Base-by-base conservation (phyloP, 2,329 filamentous ascomycete species). In the Tolypocladium inflatum region DNA sequence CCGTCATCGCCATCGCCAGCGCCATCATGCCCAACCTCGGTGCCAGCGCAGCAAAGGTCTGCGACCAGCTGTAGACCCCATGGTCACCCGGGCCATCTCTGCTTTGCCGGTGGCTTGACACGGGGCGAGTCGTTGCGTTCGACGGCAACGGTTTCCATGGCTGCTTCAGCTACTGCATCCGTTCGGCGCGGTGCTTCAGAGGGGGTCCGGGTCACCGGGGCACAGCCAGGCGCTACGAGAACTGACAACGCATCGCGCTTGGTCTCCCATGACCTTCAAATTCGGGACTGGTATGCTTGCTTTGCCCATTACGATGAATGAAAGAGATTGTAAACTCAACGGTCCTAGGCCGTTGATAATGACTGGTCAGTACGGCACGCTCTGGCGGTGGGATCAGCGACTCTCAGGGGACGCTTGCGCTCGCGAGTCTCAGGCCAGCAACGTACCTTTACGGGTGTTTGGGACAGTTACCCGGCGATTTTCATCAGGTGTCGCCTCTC, bases 11-110 rank as follows among this genome's bases (percentile, higher is more conserved):
- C 55, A 45, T 26, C 33, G 54, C 17, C 54, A 35, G 23, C 30
- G 51, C 54, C 56, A 43, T 39, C 42, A 21, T 56, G 54, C 54
- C 55, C 57, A 51, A 42, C 35, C 43, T 55, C 55, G 59, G 59
- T 57, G 55, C 59, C 57, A 57, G 45, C 52, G 55, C 59, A 59
- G 43, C 51, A 55, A 41, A 58, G 17, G 38, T 50, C 54, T 45
- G 38, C 52, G 38, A 51, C 57, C 54, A 42, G 17, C n/a, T 11
- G 38, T 43, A 50, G 35, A 50, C 39, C 21, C n/a, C 23, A 7
- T 15, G 58, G 48, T 60, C 58, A 60, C 55, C 58, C 58, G 58
- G 30, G 21, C 53, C 42, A 30, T 13, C 43, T n/a, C 26, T 2
- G n/a, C 35, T 58, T 41, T 17, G 23, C 41, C 37, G 23, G 35